A percentile compares a stretch with the other conserved stretches of the same genome.
Evolutionary conservation across 768 basidiomycete species (phyloP).

Genomic region (Tylopilus felleus): DNA sequence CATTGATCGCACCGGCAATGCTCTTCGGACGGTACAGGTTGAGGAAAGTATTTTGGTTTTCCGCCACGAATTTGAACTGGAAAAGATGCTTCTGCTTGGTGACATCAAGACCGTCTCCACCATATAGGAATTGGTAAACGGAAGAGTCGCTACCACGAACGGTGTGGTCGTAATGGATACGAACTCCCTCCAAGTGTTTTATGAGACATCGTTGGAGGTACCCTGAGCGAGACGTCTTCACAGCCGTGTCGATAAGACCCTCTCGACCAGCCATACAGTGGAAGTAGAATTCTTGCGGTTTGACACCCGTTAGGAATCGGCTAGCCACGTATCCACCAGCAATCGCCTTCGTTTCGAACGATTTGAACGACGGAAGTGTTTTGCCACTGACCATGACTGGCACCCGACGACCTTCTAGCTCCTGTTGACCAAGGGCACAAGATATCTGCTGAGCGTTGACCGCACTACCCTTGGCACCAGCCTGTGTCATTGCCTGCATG

Average conservation of each 20-base stretch:
- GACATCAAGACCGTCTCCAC: slow-evolving; percentile 94
- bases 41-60: slow-evolving; percentile 78
- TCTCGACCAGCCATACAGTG: slow-evolving; percentile 99
- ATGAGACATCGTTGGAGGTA: slow-evolving; percentile 98
- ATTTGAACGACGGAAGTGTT: slow-evolving; percentile 93
- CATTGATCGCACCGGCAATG: slow-evolving; percentile 57
- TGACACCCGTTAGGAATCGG: slow-evolving; percentile 97
- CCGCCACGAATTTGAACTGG: slow-evolving; percentile 90
- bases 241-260: slow-evolving; percentile 97
- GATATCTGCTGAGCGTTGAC: slow-evolving; percentile 98
- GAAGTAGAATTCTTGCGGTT: slow-evolving; percentile 99
- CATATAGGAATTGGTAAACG: slow-evolving; percentile 94
- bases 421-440: slow-evolving; percentile 96
- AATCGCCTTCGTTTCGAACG: slow-evolving; percentile 97
- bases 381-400: slow-evolving; percentile 99
- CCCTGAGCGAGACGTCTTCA: slow-evolving; percentile 97
- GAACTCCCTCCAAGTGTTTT: slow-evolving; percentile 96
- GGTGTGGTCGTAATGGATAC: slow-evolving; percentile 97
- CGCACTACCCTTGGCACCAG: slow-evolving; percentile 96
- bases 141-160: slow-evolving; percentile 94
- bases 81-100: slow-evolving; percentile 95
- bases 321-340: slow-evolving; percentile 98
- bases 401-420: slow-evolving; percentile 96
- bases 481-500: slow-evolving; percentile 99
- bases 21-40: slow-evolving; percentile 63